phyloP scores from a whole-genome alignment of 2,329 filamentous ascomycete genomes.

The Penicillium sp. region DNA sequence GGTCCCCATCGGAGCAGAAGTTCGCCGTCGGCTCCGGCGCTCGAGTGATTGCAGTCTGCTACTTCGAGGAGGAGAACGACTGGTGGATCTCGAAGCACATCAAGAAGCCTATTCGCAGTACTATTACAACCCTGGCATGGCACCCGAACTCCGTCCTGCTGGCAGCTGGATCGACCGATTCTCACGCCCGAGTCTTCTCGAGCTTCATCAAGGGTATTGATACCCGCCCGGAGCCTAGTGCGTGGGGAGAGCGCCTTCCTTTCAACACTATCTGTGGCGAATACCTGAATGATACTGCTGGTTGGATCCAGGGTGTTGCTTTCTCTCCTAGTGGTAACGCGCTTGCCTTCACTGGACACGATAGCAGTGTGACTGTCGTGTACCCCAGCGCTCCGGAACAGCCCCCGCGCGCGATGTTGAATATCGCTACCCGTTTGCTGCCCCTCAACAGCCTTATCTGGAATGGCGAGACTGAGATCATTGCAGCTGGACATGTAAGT shows the following conservation, averaged over 20 bases:
- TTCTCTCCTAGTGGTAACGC: constrained; percentile 92
- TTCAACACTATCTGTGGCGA: constrained; percentile 99
- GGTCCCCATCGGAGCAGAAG: constrained; percentile 95
- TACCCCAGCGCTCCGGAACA: constrained; percentile 91
- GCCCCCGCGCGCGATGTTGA: constrained; percentile 85
- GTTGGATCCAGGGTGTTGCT: constrained; percentile 90
- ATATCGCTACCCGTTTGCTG: constrained; percentile 82
- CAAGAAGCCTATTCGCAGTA: constrained; percentile 98
- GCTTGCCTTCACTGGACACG: constrained; percentile 91
- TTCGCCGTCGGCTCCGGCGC: constrained; percentile 97
- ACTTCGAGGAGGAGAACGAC: constrained; percentile 99
- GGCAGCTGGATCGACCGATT: constrained; percentile 94
- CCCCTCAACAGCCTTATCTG: constrained; percentile 92
- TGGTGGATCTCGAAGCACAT: constrained; percentile 99
- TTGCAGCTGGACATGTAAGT: constrained; percentile 81
- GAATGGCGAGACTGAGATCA: constrained; percentile 88
- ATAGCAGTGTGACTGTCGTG: constrained; percentile 94
- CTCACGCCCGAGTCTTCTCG: constrained; percentile 91
- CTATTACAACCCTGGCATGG: constrained; percentile 92
- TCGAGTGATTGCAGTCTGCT: constrained; percentile 92
- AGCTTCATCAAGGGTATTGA: constrained; percentile 96
- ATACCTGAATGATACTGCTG: constrained; percentile 91
- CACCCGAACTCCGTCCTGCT: constrained; percentile 96
- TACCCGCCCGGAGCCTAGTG: constrained; percentile 75
- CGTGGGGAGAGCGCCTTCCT: constrained; percentile 91